Percentiles rank a stretch among this genome's conserved stretches.
These are phyloP conservation scores for Ophiostoma australiae DNA, from an alignment of 2,329 filamentous ascomycete species.

Conservation along the genomic window DNA sequence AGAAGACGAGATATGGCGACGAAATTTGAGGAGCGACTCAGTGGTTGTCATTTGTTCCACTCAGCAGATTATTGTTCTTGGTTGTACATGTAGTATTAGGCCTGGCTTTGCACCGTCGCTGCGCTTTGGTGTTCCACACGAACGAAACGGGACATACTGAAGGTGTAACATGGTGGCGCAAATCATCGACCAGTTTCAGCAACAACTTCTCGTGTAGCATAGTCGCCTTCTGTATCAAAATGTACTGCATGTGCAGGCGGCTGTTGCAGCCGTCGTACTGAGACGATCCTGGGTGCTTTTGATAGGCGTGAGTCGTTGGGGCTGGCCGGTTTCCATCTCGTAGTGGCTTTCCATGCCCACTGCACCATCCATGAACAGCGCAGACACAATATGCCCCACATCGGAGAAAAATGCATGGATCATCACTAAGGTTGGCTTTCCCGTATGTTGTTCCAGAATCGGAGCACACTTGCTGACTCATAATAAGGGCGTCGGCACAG, in stretches of 20 bases:
- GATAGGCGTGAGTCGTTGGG: slow-evolving; percentile 12
- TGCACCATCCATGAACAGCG: slow-evolving; percentile 55
- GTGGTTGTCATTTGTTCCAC: too few species aligned
- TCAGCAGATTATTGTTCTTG: too few species aligned
- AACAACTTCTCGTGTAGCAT: slow-evolving; percentile 29
- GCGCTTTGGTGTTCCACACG: too few species aligned
- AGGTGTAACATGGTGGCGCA: not conserved
- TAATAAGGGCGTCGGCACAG: slow-evolving; percentile 43
- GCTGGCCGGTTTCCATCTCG: slow-evolving; percentile 38
- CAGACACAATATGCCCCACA: slow-evolving; percentile 63
- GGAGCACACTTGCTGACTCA: slow-evolving; percentile 47
- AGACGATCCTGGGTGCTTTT: not conserved
- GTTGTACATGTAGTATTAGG: not conserved
- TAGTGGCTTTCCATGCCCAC: slow-evolving; percentile 53
- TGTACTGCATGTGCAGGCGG: slow-evolving; percentile 54
- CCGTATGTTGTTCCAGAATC: slow-evolving; percentile 50
- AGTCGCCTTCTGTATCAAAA: slow-evolving; percentile 45
- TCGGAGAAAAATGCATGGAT: slow-evolving; percentile 56
- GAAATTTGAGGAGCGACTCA: too few species aligned
- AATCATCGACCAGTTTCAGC: not conserved
- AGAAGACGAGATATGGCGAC: too few species aligned
- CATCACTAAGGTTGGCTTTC: slow-evolving; percentile 54
- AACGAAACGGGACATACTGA: too few species aligned
- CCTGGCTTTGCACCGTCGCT: too few species aligned
- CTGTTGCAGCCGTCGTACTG: slow-evolving; percentile 14